These are phyloP conservation scores for Phytophthora boehmeriae DNA, from an alignment of 352 stramenopile species.

Conservation along the genomic window DNA sequence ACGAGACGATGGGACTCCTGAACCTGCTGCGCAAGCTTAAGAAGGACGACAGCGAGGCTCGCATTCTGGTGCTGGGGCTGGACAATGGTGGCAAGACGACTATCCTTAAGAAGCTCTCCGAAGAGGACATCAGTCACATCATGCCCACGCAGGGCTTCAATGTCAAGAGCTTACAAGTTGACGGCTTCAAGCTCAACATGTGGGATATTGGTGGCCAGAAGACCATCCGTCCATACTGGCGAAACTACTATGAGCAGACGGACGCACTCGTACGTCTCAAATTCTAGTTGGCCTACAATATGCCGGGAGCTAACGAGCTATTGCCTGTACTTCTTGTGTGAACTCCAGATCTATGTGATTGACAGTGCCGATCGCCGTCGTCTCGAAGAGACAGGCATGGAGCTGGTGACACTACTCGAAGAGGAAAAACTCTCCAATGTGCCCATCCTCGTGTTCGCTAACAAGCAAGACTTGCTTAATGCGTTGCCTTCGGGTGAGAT, in stretches of 20 bases:
- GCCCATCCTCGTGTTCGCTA: slow-evolving; percentile 95
- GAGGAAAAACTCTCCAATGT: slow-evolving; percentile 94
- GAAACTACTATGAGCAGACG: slow-evolving; percentile 99
- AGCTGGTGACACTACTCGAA: slow-evolving; percentile 93
- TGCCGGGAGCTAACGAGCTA: too few relatives aligned
- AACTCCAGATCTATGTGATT: slow-evolving; percentile 92
- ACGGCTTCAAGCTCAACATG: slow-evolving; percentile 97
- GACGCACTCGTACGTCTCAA: slow-evolving; percentile 80
- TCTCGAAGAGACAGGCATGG: slow-evolving; percentile 93
- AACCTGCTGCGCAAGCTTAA: slow-evolving; percentile 96
- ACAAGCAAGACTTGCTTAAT: slow-evolving; percentile 97
- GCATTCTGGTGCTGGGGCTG: slow-evolving; percentile 95
- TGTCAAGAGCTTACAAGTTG: slow-evolving; percentile 95
- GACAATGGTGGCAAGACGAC: slow-evolving; percentile 98
- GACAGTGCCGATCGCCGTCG: slow-evolving; percentile 92
- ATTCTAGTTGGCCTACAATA: too few relatives aligned
- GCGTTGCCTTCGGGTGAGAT: slow-evolving; percentile 91
- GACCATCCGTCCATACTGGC: slow-evolving; percentile 98
- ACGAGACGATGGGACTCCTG: slow-evolving; percentile 87
- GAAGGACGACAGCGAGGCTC: slow-evolving; percentile 93
- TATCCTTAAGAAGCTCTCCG: slow-evolving; percentile 96
- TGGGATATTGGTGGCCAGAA: slow-evolving; percentile 99
- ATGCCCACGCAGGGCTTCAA: slow-evolving; percentile 97
- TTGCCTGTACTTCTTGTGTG: neutral
- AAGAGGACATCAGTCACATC: slow-evolving; percentile 95